Evolutionary conservation across 768 basidiomycete species (phyloP), one percentile per base, ranked within the genome.

Genomic region (button mushroom (Agaricus bisporus)): DNA sequence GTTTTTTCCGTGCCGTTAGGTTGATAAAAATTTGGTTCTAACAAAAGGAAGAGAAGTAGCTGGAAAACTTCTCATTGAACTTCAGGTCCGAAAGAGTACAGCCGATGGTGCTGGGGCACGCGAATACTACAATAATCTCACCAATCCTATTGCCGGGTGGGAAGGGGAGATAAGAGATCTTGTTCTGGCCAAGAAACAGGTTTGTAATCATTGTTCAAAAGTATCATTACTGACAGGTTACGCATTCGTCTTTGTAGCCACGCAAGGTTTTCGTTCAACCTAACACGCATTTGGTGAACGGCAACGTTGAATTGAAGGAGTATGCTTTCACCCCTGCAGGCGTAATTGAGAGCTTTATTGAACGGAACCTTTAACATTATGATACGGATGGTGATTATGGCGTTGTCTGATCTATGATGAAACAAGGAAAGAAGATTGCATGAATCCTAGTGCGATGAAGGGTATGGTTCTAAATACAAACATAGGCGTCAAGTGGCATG

Each of bases 261-360:
- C 82, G 91, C 54, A 93, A 91, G 67, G 77, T 91, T 15, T 87
- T 93, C 67, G 83, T 90, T 3, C 91, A 91, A 66, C 87, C 89
- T 2, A 92, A 87, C 61, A 90, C 90, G 12, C 71, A 83, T 59
- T 59, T 91, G 45, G 78, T 78, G 49, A 70, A 82, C 58, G 83
- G 72, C 25, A 80, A 89, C 60, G 87, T 90, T 25, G 71, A 82
- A 49, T 69, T 95, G 56, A 88, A 82, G 65, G 90, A 93, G 61
- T 92, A 92, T 63, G 81, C 87, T 8, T 68, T 88, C 51, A 89
- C 84, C 0, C 62, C 79, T 1, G 83, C 77, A 18, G 92, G 91
- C 29, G 75, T 83, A 32, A 88, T 95, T 49, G 79, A 91, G 68
- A 88, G 88, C 60, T 87, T 86, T 69, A 81, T 95, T 56, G 91